Evolutionary conservation across 2,329 filamentous ascomycete genomes (phyloP).

Genomic region (Clarireedia homoeocarpa): DNA sequence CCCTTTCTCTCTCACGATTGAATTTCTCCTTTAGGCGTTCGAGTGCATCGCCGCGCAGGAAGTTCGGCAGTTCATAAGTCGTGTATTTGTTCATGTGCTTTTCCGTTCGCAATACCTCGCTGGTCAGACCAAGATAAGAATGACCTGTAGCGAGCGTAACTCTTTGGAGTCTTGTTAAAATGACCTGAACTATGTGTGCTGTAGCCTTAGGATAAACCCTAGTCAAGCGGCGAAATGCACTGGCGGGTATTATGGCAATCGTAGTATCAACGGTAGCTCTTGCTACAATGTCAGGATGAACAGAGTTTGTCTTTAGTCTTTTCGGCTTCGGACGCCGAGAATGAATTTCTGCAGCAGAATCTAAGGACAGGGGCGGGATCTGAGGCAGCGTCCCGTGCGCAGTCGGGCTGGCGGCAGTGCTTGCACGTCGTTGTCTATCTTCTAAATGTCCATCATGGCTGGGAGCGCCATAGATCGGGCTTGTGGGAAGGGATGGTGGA

Average conservation of each 20-base stretch:
- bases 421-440: constrained; percentile 40
- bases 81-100: constrained; percentile 92
- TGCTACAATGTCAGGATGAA: constrained; percentile 95
- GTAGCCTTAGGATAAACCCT: constrained; percentile 93
- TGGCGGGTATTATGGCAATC: constrained; percentile 95
- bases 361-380: constrained; percentile 71
- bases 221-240: constrained; percentile 86
- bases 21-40: constrained; percentile 91
- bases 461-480: constrained; percentile 25
- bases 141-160: constrained; percentile 93
- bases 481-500: constrained; percentile 28
- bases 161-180: constrained; percentile 85
- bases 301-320: constrained; percentile 57
- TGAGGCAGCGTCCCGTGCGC: constrained; percentile 40
- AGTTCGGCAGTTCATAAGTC: constrained; percentile 82
- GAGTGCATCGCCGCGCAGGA: constrained; percentile 75
- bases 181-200: constrained; percentile 95
- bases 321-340: constrained; percentile 32
- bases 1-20: constrained; percentile 70
- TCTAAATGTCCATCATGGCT: constrained; percentile 37
- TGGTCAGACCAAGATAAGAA: constrained; percentile 85
- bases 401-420: constrained; percentile 26
- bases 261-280: constrained; percentile 93
- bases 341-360: constrained; percentile 32
- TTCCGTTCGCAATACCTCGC: constrained; percentile 87